These are phyloP conservation scores for Casuarina equisetifolia DNA, from an alignment of 306 rosid species.

Conservation along the genomic window DNA sequence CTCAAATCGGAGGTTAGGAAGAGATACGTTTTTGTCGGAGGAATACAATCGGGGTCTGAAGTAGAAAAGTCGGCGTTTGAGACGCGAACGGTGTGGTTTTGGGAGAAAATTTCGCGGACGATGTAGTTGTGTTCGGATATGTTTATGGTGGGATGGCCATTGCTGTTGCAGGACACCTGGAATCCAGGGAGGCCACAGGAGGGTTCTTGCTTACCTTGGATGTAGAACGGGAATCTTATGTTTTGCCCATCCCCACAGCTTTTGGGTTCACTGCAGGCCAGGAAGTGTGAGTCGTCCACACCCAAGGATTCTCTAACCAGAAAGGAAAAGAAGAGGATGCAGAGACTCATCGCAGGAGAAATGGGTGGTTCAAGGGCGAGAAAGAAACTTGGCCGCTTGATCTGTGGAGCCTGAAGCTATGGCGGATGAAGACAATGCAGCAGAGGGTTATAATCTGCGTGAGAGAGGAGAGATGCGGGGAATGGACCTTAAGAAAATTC, in stretches of 20 bases:
- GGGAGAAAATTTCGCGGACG: conserved; percentile 28
- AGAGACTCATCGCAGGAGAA: neutral
- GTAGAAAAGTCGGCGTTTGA: conserved; percentile 21
- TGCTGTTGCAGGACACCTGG: conserved; percentile 19
- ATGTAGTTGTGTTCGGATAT: neutral
- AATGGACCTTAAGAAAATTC: no score
- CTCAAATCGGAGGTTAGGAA: neutral
- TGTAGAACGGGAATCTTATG: conserved; percentile 36
- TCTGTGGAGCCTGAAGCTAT: conserved; percentile 11
- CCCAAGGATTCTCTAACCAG: neutral
- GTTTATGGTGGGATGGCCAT: conserved; percentile 16
- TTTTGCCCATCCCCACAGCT: conserved; percentile 26
- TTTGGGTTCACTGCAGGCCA: conserved; percentile 17
- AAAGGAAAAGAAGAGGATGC: neutral
- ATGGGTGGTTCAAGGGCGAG: neutral
- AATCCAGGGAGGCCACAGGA: conserved; percentile 42
- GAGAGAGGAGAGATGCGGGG: neutral
- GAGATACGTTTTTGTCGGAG: neutral
- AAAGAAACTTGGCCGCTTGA: conserved; percentile 5
- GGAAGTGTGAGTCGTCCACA: conserved; percentile 12
- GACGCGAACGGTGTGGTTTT: neutral
- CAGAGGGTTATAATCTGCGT: neutral
- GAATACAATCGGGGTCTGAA: neutral
- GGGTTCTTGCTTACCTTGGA: neutral
- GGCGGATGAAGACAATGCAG: no score